Conservation (phyloP, 139 green algal genomes). For the Tetraselmis striata region DNA sequence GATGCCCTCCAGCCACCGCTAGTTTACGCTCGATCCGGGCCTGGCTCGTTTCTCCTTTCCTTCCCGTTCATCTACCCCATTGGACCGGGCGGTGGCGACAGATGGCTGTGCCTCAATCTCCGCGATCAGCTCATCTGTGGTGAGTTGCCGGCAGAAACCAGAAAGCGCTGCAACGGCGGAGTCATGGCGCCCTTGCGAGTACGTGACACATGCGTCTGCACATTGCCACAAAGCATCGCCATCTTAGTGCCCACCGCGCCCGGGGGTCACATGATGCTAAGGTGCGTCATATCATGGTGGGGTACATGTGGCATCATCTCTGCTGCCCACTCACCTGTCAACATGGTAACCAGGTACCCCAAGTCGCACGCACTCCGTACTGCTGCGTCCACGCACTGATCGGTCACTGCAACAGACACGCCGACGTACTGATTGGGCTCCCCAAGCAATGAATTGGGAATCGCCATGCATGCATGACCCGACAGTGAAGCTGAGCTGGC, state of each 20-base stretch:
- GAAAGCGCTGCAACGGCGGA: conserved; percentile 27
- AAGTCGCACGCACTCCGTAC: conserved; percentile 60
- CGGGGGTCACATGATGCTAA: no score
- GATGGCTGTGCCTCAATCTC: no score
- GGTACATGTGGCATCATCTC: background rate
- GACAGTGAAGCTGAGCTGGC: background rate
- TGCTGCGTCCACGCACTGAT: conserved; percentile 68
- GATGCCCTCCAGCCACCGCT: no score
- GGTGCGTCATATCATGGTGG: background rate
- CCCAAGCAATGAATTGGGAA: background rate
- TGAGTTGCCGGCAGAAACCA: conserved; percentile 55
- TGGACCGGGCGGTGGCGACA: no score
- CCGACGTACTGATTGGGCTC: no score
- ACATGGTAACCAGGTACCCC: conserved; percentile 53
- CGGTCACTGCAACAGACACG: conserved; percentile 53
- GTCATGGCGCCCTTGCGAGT: conserved; percentile 35
- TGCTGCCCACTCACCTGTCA: conserved; percentile 10
- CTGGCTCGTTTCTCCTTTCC: no score
- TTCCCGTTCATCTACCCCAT: no score
- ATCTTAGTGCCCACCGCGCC: no score
- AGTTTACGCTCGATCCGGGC: no score
- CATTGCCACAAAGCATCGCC: background rate
- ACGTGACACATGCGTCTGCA: conserved; percentile 41
- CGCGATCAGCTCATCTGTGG: conserved; percentile 24
- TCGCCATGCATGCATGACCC: background rate